Percentiles rank a stretch among this genome's conserved stretches.
These are phyloP conservation scores for Durotheca rogersii DNA, from an alignment of 495 filamentous ascomycete species.

Conservation along the genomic window DNA sequence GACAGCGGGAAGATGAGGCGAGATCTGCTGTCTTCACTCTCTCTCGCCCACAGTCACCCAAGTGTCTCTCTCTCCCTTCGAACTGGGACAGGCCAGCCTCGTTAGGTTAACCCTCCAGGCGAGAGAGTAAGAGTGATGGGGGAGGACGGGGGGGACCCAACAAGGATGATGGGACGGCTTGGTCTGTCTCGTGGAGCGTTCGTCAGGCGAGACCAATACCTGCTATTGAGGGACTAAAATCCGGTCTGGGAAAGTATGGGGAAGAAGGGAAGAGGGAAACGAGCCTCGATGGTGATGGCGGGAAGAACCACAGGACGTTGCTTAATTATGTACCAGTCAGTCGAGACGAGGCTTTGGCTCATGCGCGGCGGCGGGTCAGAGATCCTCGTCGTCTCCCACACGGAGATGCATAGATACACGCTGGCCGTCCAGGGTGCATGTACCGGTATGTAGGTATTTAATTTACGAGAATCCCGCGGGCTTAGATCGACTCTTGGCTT, in stretches of 20 bases:
- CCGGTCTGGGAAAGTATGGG: conserved; percentile 28
- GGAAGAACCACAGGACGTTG: conserved; percentile 30
- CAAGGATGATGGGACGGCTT: conserved; percentile 27
- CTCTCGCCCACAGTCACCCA: too few relatives aligned
- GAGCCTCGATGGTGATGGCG: conserved; percentile 22
- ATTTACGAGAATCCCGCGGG: conserved; percentile 34
- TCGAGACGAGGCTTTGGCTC: conserved; percentile 36
- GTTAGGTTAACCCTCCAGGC: conserved; percentile 20
- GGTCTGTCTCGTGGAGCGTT: conserved; percentile 27
- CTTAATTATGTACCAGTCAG: conserved; percentile 40
- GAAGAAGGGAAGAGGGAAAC: conserved; percentile 29
- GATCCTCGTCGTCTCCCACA: conserved; percentile 30
- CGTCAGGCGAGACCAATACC: conserved; percentile 25
- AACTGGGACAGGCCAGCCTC: conserved; percentile 25
- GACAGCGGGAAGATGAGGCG: conserved; percentile 19
- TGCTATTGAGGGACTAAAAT: conserved; percentile 30
- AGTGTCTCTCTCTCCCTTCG: conserved; percentile 18
- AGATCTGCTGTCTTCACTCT: conserved; percentile 15
- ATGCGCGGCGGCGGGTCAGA: conserved; percentile 36
- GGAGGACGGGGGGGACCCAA: too few relatives aligned
- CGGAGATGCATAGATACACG: not conserved
- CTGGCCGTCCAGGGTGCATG: conserved; percentile 23
- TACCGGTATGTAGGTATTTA: conserved; percentile 31
- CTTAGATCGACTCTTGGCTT: conserved; percentile 34
- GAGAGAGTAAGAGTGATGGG: too few relatives aligned